These are phyloP conservation scores for Xerocomus subilludens DNA, from an alignment of 1,284 basidiomycete species.

Conservation along the genomic window DNA sequence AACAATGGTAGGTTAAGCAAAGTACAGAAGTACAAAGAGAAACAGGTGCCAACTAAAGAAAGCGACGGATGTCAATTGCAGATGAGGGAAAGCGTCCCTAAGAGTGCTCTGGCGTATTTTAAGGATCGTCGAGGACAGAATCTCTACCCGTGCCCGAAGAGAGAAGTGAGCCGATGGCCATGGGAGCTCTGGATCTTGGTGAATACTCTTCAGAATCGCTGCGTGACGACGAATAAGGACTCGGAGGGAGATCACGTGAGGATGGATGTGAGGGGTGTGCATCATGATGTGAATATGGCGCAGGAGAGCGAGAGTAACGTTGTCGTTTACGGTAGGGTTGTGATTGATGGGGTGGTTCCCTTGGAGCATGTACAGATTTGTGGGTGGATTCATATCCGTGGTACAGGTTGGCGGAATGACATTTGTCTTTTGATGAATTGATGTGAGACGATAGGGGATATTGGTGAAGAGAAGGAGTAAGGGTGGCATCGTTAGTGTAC, in stretches of 20 bases:
- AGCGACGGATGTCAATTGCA: slow-evolving; percentile 35
- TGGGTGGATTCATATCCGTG: slow-evolving; percentile 34
- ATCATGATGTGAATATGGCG: slow-evolving; percentile 44
- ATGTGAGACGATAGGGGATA: slow-evolving; percentile 41
- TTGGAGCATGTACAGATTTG: slow-evolving; percentile 31
- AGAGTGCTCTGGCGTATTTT: slow-evolving; percentile 40
- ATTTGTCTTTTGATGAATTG: slow-evolving; percentile 39
- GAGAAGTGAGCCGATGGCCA: slow-evolving; percentile 53
- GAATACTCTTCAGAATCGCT: slow-evolving; percentile 54
- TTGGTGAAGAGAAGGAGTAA: slow-evolving; percentile 38
- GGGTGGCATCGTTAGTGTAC: slow-evolving; percentile 56
- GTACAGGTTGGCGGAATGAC: slow-evolving; percentile 32
- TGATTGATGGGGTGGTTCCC: slow-evolving; percentile 41
- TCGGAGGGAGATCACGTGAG: slow-evolving; percentile 52
- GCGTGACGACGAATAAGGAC: slow-evolving; percentile 53
- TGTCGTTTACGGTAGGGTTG: slow-evolving; percentile 60
- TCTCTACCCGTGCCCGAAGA: slow-evolving; percentile 49
- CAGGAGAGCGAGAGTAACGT: slow-evolving; percentile 57
- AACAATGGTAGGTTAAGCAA: slow-evolving; percentile 39
- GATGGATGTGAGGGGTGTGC: slow-evolving; percentile 44
- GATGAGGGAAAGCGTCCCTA: slow-evolving; percentile 43
- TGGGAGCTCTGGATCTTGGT: slow-evolving; percentile 51
- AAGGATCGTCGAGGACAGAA: slow-evolving; percentile 42
- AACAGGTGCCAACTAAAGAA: slow-evolving; percentile 41
- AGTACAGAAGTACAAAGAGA: slow-evolving; percentile 46